Evolutionary conservation across 2,329 filamentous ascomycete species (phyloP).

Genomic region (Rutstroemia sp.): DNA sequence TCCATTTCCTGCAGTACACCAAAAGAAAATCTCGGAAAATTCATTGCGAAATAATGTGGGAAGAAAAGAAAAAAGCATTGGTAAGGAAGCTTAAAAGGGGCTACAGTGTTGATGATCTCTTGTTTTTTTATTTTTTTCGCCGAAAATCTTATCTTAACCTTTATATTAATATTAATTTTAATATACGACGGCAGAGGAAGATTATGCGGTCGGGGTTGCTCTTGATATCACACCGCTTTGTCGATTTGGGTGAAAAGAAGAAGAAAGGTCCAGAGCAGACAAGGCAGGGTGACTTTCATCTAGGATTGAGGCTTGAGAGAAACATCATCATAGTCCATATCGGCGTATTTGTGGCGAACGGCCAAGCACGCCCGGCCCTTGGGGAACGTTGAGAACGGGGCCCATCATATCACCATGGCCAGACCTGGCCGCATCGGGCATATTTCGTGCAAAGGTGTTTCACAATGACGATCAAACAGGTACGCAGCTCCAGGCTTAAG

Average conservation of each 20-base stretch:
- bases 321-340: too few species aligned
- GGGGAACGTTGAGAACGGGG: not conserved
- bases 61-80: conserved; percentile 1
- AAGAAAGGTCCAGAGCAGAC: not conserved
- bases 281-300: too few species aligned
- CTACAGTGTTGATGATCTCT: not conserved
- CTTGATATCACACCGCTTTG: not conserved
- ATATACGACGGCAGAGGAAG: not conserved
- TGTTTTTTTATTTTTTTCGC: too few species aligned
- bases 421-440: not conserved
- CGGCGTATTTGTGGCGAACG: not conserved
- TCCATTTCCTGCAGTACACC: too few species aligned
- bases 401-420: not conserved
- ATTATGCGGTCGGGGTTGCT: not conserved
- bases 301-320: too few species aligned
- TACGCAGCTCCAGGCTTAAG: conserved; percentile 8
- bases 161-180: not conserved
- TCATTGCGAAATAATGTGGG: too few species aligned
- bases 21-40: too few species aligned
- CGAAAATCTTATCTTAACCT: not conserved
- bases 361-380: not conserved
- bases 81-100: not conserved
- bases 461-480: conserved; percentile 25
- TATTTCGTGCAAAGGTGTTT: conserved; percentile 14
- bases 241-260: not conserved